phyloP scores from a whole-genome alignment of 768 basidiomycete genomes.

The Kwoniella sp. region DNA sequence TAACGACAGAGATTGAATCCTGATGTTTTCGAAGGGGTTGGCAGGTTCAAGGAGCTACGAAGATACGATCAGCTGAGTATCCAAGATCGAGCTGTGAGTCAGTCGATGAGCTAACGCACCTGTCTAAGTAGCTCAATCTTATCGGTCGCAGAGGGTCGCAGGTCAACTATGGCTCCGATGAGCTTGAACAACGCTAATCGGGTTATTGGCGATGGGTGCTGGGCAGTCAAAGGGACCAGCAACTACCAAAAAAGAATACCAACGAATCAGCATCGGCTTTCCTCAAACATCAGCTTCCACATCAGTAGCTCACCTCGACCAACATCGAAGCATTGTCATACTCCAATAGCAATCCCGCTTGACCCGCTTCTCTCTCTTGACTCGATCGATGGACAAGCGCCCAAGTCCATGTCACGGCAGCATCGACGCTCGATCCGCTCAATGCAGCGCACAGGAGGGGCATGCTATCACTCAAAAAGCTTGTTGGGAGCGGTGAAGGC shows the following conservation, averaged over 20 bases:
- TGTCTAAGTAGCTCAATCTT: constrained; percentile 35
- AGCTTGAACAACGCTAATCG: constrained; percentile 38
- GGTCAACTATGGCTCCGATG: constrained; percentile 23
- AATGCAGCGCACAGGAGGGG: constrained; percentile 24
- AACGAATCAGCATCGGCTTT: too few relatives aligned
- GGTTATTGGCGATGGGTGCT: constrained; percentile 22
- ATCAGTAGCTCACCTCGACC: constrained; percentile 33
- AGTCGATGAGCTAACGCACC: constrained; percentile 23
- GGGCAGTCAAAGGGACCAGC: constrained; percentile 33
- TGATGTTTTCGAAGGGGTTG: constrained; percentile 41
- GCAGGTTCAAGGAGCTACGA: constrained; percentile 35
- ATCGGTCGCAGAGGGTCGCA: constrained; percentile 5
- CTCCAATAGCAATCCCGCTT: not conserved
- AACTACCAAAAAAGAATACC: constrained; percentile 13
- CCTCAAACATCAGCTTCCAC: too few relatives aligned
- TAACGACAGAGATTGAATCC: constrained; percentile 30
- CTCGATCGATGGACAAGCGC: constrained; percentile 10
- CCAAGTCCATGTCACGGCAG: constrained; percentile 25
- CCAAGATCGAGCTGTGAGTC: too few relatives aligned
- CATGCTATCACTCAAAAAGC: constrained; percentile 19
- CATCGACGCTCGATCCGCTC: constrained; percentile 26
- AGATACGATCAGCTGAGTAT: not conserved
- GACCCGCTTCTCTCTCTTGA: not conserved
- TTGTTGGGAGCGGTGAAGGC: constrained; percentile 1
- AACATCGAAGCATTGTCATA: constrained; percentile 29